Evolutionary conservation across 2,329 filamentous ascomycete genomes (phyloP), one percentile per base, ranked within the genome.

Genomic region (Domatiomyces globalis): DNA sequence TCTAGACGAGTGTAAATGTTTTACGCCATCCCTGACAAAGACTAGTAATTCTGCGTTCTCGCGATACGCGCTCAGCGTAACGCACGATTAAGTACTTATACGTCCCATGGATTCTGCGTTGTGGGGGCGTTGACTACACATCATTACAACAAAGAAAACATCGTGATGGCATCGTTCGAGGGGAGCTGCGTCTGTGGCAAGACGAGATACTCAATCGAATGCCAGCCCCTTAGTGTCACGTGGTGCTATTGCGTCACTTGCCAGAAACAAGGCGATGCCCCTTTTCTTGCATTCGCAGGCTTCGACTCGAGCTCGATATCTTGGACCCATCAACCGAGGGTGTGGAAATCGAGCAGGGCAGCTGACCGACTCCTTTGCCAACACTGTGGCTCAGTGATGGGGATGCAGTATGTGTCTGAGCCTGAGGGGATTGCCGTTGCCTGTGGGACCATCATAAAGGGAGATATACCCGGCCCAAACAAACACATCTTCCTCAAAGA

Each of bases 161-260:
- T 25, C 3, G 6, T 25, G 22, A 25, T 6, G 22, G 22, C 22
- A 25, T 25, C 22, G 56, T 54, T 60, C 42, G 52, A 53, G 47
- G 57, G 57, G 8, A 55, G 55, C 46, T 60, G 55, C 27, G 57
- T 56, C 12, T 59, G 57, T 43, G 56, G 57, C 15, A 53, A 54
- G 15, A 49, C 58, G 25, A 48, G 51, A 42, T 60, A 56, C 50
- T 20, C 50, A 42, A 49, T 50, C 17, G n/a, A 45, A 43, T 48
- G 51, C 10, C 45, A 51, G 43, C 71, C 72, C 1, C 61, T 57
- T 10, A 53, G 60, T 19, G 60, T 73, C 25, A 65, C 63, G 17
- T 60, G 69, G 51, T 77, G 73, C 60, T 67, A 75, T 59, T 77
- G 74, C 57, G 62, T 60, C 17, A 69, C 68, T 42, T 77, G 74